These are phyloP conservation scores for Yamadazyma triangularis DNA, from an alignment of 1,139 yeast genomes.

Conservation along the genomic window DNA sequence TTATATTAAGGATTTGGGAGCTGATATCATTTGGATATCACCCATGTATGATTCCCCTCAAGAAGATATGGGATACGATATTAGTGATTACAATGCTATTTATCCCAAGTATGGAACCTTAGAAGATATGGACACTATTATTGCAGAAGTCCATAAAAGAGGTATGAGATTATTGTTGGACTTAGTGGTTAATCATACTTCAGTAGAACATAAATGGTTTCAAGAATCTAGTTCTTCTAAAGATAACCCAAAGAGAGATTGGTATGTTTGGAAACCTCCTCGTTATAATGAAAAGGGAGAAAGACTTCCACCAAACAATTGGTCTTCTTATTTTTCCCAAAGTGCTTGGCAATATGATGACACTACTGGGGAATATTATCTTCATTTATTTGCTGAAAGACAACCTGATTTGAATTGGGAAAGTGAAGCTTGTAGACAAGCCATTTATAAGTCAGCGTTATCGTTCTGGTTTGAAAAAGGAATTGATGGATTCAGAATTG, in stretches of 20 bases:
- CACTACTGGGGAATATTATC: constrained; percentile 48
- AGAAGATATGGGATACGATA: constrained; percentile 64
- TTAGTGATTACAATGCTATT: constrained; percentile 49
- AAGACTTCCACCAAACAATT: constrained; percentile 55
- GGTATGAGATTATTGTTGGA: constrained; percentile 53
- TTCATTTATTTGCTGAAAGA: constrained; percentile 47
- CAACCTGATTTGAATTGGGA: constrained; percentile 67
- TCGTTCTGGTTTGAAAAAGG: constrained; percentile 56
- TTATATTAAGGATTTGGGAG: constrained; percentile 49
- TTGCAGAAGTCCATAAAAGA: constrained; percentile 42
- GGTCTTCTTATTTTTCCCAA: constrained; percentile 52
- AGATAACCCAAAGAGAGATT: constrained; percentile 54
- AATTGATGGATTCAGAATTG: constrained; percentile 58
- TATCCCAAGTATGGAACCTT: constrained; percentile 52
- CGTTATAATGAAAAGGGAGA: constrained; percentile 37
- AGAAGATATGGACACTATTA: constrained; percentile 46
- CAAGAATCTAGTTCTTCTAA: constrained; percentile 51
- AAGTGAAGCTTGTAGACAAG: constrained; percentile 46
- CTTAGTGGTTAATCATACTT: constrained; percentile 58
- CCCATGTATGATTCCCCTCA: constrained; percentile 61
- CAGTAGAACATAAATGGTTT: constrained; percentile 55
- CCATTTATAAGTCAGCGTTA: constrained; percentile 47
- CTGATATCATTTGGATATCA: constrained; percentile 53
- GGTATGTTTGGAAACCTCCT: constrained; percentile 58
- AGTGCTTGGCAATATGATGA: constrained; percentile 59